phyloP scores from a whole-genome alignment of 75 land plant genomes.

The Sequoia sempervirens region DNA sequence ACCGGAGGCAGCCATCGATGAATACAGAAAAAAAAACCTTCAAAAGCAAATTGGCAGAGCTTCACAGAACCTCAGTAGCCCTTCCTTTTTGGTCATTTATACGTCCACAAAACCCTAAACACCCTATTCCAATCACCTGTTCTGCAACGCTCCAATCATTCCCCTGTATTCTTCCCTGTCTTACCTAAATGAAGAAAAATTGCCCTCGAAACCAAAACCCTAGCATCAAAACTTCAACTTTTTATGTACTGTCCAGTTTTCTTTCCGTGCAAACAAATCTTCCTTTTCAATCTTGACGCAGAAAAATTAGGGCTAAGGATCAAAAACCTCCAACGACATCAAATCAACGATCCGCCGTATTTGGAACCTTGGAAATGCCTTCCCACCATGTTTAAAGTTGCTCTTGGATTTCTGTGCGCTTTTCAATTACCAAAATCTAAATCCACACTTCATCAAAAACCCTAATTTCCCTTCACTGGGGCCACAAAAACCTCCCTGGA shows the following conservation, averaged over 20 bases:
- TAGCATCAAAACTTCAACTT: background rate
- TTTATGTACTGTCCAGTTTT: background rate
- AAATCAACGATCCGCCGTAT: background rate
- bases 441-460: background rate
- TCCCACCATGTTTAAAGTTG: background rate
- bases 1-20: background rate
- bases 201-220: background rate
- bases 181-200: background rate
- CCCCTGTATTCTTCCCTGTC: background rate
- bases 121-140: background rate
- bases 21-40: background rate
- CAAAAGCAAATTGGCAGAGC: background rate
- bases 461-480: background rate
- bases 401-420: background rate
- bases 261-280: background rate
- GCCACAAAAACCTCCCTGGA: background rate
- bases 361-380: background rate
- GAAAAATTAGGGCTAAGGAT: background rate
- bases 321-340: background rate
- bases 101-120: background rate
- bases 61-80: background rate
- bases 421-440: background rate
- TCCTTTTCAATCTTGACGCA: background rate
- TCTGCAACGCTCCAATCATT: background rate
- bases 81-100: background rate